These are phyloP conservation scores for Fonsecaea monophora DNA, from an alignment of 2,329 filamentous ascomycete genomes.

Conservation along the genomic window DNA sequence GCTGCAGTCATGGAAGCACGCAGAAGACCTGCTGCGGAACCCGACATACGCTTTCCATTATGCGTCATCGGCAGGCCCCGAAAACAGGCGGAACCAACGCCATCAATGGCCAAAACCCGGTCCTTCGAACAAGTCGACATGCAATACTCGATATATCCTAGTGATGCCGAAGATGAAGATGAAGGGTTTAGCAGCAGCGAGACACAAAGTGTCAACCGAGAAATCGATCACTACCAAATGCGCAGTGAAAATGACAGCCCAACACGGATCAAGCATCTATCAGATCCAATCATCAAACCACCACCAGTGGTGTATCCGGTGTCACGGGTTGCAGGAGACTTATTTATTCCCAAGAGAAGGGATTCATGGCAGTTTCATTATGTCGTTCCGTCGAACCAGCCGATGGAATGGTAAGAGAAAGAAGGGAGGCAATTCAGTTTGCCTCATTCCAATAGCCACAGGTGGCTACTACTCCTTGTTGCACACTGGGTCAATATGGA, in stretches of 20 bases:
- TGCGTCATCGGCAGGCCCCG: conserved; percentile 33
- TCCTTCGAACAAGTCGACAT: conserved; percentile 26
- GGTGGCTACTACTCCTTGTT: not conserved
- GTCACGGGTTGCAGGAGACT: conserved; percentile 22
- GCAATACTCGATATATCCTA: not conserved
- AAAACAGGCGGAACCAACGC: conserved; percentile 8
- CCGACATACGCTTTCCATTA: conserved; percentile 35
- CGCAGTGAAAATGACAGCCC: conserved; percentile 10
- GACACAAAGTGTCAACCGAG: conserved; percentile 9
- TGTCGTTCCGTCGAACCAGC: conserved; percentile 20
- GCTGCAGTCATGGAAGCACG: conserved; percentile 92
- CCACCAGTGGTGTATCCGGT: conserved; percentile 12
- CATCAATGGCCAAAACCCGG: conserved; percentile 2
- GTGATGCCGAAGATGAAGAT: conserved; percentile 19
- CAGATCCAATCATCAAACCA: conserved; percentile 29
- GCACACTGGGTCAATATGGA: not conserved
- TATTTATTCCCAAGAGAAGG: conserved; percentile 28
- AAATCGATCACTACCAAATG: not conserved
- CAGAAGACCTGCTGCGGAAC: conserved; percentile 52
- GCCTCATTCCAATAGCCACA: not conserved
- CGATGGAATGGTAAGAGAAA: conserved; percentile 7
- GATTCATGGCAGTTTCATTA: conserved; percentile 38
- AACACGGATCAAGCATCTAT: conserved; percentile 24
- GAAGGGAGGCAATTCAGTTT: not conserved
- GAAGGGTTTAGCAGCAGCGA: conserved; percentile 13